Base-by-base conservation (phyloP, 371 early-diverging fungal genomes). In the Mucor plumbeus region DNA sequence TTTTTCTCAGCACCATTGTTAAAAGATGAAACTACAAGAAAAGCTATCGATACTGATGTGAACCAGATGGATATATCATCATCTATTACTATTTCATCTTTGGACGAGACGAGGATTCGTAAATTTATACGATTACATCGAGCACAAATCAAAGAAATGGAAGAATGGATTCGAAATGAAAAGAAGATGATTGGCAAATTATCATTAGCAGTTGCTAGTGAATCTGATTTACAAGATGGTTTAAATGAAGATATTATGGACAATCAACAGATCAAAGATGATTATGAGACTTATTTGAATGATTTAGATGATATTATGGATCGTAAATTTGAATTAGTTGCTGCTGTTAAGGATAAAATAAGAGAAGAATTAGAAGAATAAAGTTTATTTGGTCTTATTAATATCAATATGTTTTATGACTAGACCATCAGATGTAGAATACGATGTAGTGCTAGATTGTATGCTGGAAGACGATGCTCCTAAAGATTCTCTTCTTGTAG, bases 151-250 rank as follows among this genome's bases (percentile, higher is more conserved):
- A 87, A 91, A 39, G 87, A 92, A 41, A 77, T 91, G 17, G 89
- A 91, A 15, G 96, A 95, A 40, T 80, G 88, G 44, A 83, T 89
- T 19, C 88, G 89, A 62, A 80, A 83, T 38, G 97, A 98, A 77
- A 91, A 91, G 63, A 88, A 87, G 73, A 78, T 95, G 61, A 77
- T 95, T 10, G 89, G 90, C 50, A 87, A 88, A 36, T 81, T 94
- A 53, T 87, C 93, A 40, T 48, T 86, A 26, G 74, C 74, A 7
- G 40, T 83, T n/a, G 62, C 75, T 10, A 74, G 71, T 11, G 71
- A 73, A 68, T 64, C 67, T n/a, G 71, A 74, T 17, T 63, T 72
- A 39, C 44, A 43, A 14, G 75, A 70, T 26, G 72, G 68, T 2
- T 61, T 60, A 6, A 75, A 75, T 5, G 47, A 59, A 5, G 69